These are phyloP conservation scores for Haematococcus lacustris DNA, from an alignment of 139 green algal species.

Conservation along the genomic window DNA sequence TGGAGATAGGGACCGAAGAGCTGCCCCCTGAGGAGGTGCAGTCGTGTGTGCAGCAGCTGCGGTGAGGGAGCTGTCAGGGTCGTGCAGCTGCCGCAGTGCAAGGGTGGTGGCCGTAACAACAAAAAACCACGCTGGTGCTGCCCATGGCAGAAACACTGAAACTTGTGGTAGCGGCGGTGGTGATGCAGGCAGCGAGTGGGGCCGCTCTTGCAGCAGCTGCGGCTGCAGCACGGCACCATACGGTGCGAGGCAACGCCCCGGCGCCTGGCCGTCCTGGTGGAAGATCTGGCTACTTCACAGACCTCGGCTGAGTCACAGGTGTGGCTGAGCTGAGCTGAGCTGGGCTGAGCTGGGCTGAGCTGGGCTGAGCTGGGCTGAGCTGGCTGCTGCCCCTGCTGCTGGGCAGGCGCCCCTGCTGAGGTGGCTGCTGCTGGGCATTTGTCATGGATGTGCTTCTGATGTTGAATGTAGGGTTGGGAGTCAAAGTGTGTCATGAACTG, in stretches of 20 bases:
- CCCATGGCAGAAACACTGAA: too few relatives aligned
- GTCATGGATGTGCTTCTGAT: too few relatives aligned
- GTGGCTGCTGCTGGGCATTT: too few relatives aligned
- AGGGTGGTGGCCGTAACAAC: background rate
- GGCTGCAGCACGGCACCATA: slow-evolving; percentile 66
- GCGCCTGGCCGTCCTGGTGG: slow-evolving; percentile 74
- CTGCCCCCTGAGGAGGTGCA: slow-evolving; percentile 87
- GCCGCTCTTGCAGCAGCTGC: slow-evolving; percentile 62
- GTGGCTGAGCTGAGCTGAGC: too few relatives aligned
- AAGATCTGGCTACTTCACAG: slow-evolving; percentile 60
- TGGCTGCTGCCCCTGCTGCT: too few relatives aligned
- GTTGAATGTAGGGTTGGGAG: too few relatives aligned
- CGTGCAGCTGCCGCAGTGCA: too few relatives aligned
- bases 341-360: too few relatives aligned
- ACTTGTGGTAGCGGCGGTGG: background rate
- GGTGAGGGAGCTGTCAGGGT: too few relatives aligned
- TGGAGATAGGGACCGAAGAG: slow-evolving; percentile 98
- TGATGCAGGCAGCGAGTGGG: slow-evolving; percentile 53
- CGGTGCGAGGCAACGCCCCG: slow-evolving; percentile 78
- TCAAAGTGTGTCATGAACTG: too few relatives aligned
- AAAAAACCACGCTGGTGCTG: background rate
- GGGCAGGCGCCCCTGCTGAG: too few relatives aligned
- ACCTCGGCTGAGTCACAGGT: slow-evolving; percentile 41
- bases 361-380: too few relatives aligned
- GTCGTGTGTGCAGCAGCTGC: slow-evolving; percentile 70